A percentile compares a stretch with the other conserved stretches of the same genome.
These are phyloP conservation scores for Apostasia ramifera DNA, from an alignment of 106 monocot species.

Conservation along the genomic window DNA sequence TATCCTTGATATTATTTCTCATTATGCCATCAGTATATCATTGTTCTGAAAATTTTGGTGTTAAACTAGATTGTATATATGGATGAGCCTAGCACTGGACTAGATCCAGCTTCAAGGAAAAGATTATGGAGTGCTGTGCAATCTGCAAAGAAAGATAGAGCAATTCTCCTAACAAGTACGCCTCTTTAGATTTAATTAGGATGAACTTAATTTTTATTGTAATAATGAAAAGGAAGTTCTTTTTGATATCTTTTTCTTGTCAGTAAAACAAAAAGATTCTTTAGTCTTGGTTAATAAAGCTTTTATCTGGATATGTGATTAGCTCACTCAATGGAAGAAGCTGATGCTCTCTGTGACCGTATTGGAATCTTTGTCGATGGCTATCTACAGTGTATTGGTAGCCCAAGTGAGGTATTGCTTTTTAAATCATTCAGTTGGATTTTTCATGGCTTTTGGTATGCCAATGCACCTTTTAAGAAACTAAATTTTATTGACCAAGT, in stretches of 20 bases:
- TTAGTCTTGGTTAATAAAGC: background rate
- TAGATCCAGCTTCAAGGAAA: conserved; percentile 38
- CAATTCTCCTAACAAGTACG: conserved; percentile 32
- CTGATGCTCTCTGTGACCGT: conserved; percentile 23
- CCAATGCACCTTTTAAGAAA: too few species aligned
- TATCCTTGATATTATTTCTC: background rate
- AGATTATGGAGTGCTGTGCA: conserved; percentile 25
- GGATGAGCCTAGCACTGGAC: conserved; percentile 41
- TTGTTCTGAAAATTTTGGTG: background rate
- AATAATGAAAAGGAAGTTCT: background rate
- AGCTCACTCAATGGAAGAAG: conserved; percentile 37
- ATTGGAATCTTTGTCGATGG: conserved; percentile 28
- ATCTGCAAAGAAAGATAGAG: conserved; percentile 15
- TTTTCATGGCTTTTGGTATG: too few species aligned
- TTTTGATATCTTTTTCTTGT: background rate
- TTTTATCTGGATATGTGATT: background rate
- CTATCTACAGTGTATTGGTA: conserved; percentile 23
- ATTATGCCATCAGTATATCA: background rate
- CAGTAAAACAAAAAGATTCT: background rate
- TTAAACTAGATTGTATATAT: conserved; percentile 31
- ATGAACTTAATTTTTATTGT: background rate
- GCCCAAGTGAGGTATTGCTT: conserved; percentile 14
- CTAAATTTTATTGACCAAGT: too few species aligned
- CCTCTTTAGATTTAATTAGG: background rate
- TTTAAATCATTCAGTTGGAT: background rate